These are phyloP conservation scores for Saccharomyces hybrid DNA, from an alignment of 1,139 yeast species.

Conservation along the genomic window DNA sequence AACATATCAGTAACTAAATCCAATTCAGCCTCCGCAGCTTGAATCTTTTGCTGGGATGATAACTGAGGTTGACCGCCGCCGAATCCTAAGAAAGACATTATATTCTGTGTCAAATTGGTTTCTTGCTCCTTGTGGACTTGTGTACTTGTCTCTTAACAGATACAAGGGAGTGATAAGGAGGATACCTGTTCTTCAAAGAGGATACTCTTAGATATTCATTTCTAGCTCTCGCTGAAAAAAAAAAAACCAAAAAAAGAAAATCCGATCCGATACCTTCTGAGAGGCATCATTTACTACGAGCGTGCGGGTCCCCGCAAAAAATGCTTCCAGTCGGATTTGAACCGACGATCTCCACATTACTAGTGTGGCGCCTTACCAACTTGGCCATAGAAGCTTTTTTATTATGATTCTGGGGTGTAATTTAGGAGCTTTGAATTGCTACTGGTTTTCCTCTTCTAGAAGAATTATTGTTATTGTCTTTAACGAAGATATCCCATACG, in stretches of 20 bases:
- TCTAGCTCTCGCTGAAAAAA: background rate
- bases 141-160: background rate
- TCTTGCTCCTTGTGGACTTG: background rate
- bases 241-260: background rate
- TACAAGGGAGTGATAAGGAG: background rate
- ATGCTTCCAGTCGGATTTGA: constrained; percentile 20
- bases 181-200: background rate
- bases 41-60: constrained; percentile 65
- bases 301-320: background rate
- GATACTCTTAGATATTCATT: background rate
- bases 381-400: constrained; percentile 21
- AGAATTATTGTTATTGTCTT: too few relatives aligned
- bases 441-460: background rate
- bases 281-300: background rate
- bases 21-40: constrained; percentile 83
- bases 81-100: constrained; percentile 76
- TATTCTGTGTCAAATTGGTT: constrained; percentile 1
- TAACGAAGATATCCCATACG: background rate
- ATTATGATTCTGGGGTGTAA: background rate
- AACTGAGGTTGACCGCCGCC: constrained; percentile 73
- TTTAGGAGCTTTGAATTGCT: too few relatives aligned
- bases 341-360: constrained; percentile 23
- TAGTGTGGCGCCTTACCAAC: constrained; percentile 25
- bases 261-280: background rate
- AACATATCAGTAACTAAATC: constrained; percentile 98